Evolutionary conservation across 352 stramenopile species (phyloP).

Genomic region (Pythium sukuiense): DNA sequence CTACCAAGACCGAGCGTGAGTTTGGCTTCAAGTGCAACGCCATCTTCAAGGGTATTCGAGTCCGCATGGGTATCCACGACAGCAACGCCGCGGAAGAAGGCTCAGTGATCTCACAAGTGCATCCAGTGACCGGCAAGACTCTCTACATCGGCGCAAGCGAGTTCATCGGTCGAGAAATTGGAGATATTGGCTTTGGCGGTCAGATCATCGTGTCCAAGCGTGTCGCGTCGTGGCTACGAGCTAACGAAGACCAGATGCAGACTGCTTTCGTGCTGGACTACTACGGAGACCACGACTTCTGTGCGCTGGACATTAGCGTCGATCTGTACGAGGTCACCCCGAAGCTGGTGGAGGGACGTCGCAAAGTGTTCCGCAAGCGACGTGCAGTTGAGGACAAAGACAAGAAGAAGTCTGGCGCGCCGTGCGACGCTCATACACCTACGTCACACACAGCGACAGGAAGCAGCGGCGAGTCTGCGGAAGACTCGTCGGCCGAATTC

Average conservation of each 20-base stretch:
- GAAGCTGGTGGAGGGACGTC: constrained; percentile 49
- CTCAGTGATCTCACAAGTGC: constrained; percentile 46
- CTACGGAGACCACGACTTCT: constrained; percentile 44
- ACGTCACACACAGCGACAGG: constrained; percentile 4
- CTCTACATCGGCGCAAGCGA: constrained; percentile 70
- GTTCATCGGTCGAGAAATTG: constrained; percentile 59
- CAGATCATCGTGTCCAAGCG: constrained; percentile 73
- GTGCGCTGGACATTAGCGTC: constrained; percentile 52
- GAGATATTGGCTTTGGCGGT: constrained; percentile 61
- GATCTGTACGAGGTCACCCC: constrained; percentile 64
- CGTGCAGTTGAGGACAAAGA: constrained; percentile 29
- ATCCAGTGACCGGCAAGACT: constrained; percentile 66
- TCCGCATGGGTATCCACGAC: constrained; percentile 82
- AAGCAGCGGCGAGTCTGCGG: constrained; percentile 37
- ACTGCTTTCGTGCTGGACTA: constrained; percentile 56
- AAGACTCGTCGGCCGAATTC: constrained; percentile 46
- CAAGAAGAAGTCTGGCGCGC: constrained; percentile 20
- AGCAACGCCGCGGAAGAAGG: constrained; percentile 50
- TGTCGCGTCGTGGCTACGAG: constrained; percentile 47
- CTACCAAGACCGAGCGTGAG: constrained; percentile 55
- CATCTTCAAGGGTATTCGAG: constrained; percentile 63
- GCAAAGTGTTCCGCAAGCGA: constrained; percentile 56
- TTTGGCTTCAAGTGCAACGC: constrained; percentile 44
- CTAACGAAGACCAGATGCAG: constrained; percentile 38
- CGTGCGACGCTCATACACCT: constrained; percentile 21